phyloP scores from a whole-genome alignment of 2,329 filamentous ascomycete genomes.

The Ophiognomonia clavigignenti-juglandacearum region DNA sequence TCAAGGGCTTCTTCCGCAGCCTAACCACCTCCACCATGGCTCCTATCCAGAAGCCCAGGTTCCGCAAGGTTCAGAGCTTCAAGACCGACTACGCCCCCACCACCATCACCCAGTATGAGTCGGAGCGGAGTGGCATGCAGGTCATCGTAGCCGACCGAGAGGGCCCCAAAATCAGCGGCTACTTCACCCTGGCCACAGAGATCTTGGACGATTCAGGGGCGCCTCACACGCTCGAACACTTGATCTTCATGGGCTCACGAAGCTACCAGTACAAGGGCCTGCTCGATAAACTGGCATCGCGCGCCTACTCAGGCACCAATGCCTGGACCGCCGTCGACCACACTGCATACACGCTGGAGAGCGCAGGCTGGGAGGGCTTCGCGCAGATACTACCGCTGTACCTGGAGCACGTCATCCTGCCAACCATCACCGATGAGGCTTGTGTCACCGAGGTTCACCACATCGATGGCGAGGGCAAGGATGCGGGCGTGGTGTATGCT shows the following conservation, averaged over 20 bases:
- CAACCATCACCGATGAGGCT: slow-evolving; percentile 85
- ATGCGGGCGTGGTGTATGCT: slow-evolving; percentile 96
- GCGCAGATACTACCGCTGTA: slow-evolving; percentile 92
- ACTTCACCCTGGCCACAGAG: slow-evolving; percentile 93
- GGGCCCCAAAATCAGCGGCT: slow-evolving; percentile 91
- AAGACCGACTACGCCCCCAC: slow-evolving; percentile 85
- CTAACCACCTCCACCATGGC: slow-evolving; percentile 45
- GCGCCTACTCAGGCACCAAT: slow-evolving; percentile 91
- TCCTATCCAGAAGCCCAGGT: slow-evolving; percentile 51
- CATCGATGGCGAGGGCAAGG: slow-evolving; percentile 86
- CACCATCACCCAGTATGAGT: slow-evolving; percentile 92
- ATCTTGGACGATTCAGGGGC: slow-evolving; percentile 96
- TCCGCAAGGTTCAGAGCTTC: slow-evolving; percentile 82
- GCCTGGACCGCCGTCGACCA: slow-evolving; percentile 97
- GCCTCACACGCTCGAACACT: slow-evolving; percentile 78
- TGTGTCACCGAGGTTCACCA: slow-evolving; percentile 97
- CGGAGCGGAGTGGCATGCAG: slow-evolving; percentile 88
- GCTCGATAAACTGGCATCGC: slow-evolving; percentile 86
- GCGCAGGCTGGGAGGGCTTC: slow-evolving; percentile 95
- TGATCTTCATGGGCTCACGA: slow-evolving; percentile 86
- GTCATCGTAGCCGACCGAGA: slow-evolving; percentile 87
- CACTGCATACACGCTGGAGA: slow-evolving; percentile 92
- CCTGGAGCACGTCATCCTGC: slow-evolving; percentile 86
- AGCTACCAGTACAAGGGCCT: slow-evolving; percentile 94
- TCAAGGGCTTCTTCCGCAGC: slow-evolving; percentile 18